Evolutionary conservation across 2,329 filamentous ascomycete genomes (phyloP), one percentile per base, ranked within the genome.

Genomic region (Delphinella strobiligena): DNA sequence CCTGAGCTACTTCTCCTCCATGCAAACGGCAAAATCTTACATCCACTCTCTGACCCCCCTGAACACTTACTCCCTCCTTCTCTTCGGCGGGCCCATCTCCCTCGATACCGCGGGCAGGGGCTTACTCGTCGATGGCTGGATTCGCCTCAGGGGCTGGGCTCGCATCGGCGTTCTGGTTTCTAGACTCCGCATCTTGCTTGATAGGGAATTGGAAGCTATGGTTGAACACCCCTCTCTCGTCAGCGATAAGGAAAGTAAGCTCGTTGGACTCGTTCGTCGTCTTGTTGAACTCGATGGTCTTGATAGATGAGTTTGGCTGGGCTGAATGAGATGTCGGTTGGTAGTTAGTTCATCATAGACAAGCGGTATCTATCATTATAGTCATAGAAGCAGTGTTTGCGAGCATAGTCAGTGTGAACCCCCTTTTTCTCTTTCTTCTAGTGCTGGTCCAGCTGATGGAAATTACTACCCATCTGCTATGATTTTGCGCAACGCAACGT

Each of bases 21-120:
- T 96, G 64, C 78, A 82, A 3, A 96, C 88, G 1, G 82, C 75
- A 55, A 96, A 96, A 65, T 76, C 94, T 2, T 96, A 94, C 55
- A 77, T 96, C 17, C 71, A 89, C 16, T 89, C 96, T 53, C 62
- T 95, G 34, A 96, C 89, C 11, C 91, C 91, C 1, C 89, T 95
- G 60, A 95, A 94, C 53, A 78, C 82, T 0, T 96, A 89, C 58
- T 82, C 82, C 0, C 67, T 95, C 24, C 74, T 98, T 18, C 71
- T 98, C 42, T 96, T 98, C 61, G 82, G 80, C 1, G 91, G 91
- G 0, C 70, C 76, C 2, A 86, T 96, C 37, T 75, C 78, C 44
- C 75, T 96, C 3, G 91, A 96, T 61, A 93, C 87, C 1, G 67
- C 87, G 32, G 89, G 89, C 4, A 71, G 88, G 16, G 91, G 91